Evolutionary conservation across 2,329 filamentous ascomycete genomes (phyloP).

Genomic region (Ascomycota sp.): DNA sequence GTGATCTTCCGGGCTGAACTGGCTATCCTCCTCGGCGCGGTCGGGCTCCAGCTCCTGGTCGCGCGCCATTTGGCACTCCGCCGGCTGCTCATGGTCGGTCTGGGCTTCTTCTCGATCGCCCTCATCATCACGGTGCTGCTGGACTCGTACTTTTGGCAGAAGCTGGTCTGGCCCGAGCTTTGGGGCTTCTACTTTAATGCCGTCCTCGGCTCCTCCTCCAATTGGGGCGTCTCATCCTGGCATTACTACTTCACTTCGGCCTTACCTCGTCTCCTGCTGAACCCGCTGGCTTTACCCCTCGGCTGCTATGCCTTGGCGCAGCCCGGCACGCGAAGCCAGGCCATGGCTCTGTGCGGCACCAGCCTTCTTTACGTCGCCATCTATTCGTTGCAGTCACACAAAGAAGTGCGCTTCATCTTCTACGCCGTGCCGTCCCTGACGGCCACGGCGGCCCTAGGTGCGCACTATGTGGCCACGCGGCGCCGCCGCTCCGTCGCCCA

Average conservation of each 20-base stretch:
- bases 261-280: slow-evolving; percentile 65
- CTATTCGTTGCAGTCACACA: slow-evolving; percentile 83
- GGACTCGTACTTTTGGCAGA: slow-evolving; percentile 91
- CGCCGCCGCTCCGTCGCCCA: slow-evolving; percentile 40
- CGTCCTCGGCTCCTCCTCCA: slow-evolving; percentile 57
- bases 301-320: slow-evolving; percentile 29
- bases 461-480: slow-evolving; percentile 48
- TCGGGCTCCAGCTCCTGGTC: slow-evolving; percentile 43
- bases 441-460: slow-evolving; percentile 52
- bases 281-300: slow-evolving; percentile 45
- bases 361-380: slow-evolving; percentile 51
- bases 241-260: slow-evolving; percentile 71
- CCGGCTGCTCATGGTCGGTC: slow-evolving; percentile 45
- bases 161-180: slow-evolving; percentile 73
- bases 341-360: slow-evolving; percentile 38
- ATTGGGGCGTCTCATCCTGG: slow-evolving; percentile 77
- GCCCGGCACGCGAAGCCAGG: slow-evolving; percentile 21
- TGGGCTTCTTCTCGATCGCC: slow-evolving; percentile 43
- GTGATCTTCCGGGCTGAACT: slow-evolving; percentile 81
- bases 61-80: slow-evolving; percentile 28
- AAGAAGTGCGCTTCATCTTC: slow-evolving; percentile 88
- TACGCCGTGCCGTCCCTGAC: slow-evolving; percentile 71
- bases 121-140: slow-evolving; percentile 51
- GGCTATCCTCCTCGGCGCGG: slow-evolving; percentile 54
- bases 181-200: slow-evolving; percentile 84